Base-by-base conservation (phyloP, 345 rosid species). In the Ceriops tagal region DNA sequence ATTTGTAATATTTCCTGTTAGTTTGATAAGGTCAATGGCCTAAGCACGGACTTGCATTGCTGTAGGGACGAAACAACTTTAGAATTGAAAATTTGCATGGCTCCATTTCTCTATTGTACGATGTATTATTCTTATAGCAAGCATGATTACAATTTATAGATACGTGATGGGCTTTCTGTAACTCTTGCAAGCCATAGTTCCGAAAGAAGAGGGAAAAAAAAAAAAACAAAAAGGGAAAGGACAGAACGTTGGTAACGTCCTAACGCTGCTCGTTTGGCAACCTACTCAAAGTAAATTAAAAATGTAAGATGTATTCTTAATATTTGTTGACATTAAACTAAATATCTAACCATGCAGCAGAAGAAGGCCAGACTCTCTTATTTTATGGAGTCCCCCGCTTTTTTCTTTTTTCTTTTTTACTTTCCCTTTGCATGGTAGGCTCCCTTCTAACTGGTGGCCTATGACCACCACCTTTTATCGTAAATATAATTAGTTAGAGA, bases 41-140 rank as follows among this genome's bases (percentile, higher is more conserved):
- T 22, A 68, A 71, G 68, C 60, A 65, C 58, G 28, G 76, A 68
- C 76, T 68, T 71, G 7, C 5, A 52, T 1, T 13, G 16, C 24
- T 53, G n/a, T 24, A n/a, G 57, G 10, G 57, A 53, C 6, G 57
- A 53, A 19, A 53, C 24, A 53, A 34, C 35, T 34, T 34, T 2
- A 27, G 30, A 22, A 1, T 24, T 55, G 1, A 21, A 43, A 43
- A 43, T 55, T 55, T 55, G 24, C 27, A 8, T 55, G 28, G 18
- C 16, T 55, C 24, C 28, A 22, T 53, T 55, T 55, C 58, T n/a
- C 27, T 55, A 26, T n/a, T 28, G 13, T 3, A 26, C 7, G 58
- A 11, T 11, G 3, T 43, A 26, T n/a, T 55, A 4, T n/a, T 22
- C 21, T 55, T 10, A 22, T 8, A 21, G 22, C 58, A 55, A n/a